Conservation (phyloP, 2,329 filamentous ascomycete species). For the Capronia epimyces region DNA sequence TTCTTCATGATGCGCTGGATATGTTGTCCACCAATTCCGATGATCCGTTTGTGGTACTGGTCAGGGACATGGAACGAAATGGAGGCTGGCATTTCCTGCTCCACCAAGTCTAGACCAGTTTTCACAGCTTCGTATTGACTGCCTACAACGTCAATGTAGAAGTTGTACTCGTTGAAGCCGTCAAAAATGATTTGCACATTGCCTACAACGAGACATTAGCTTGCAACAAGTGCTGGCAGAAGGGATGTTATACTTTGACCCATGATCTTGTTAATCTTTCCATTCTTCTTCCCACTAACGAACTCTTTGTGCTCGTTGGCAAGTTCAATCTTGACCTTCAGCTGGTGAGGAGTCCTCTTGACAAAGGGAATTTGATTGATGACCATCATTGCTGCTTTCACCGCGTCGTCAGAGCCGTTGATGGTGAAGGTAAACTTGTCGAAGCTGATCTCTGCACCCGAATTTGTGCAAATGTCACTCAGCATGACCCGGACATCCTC, state of each 20-base stretch:
- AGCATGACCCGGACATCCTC: constrained; percentile 83
- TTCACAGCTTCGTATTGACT: constrained; percentile 90
- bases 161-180: constrained; percentile 99
- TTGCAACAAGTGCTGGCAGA: not conserved
- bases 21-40: constrained; percentile 95
- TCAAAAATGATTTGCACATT: constrained; percentile 99
- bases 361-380: constrained; percentile 89
- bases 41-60: constrained; percentile 98
- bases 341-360: constrained; percentile 79
- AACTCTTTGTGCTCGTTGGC: constrained; percentile 99
- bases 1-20: constrained; percentile 99
- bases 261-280: constrained; percentile 99
- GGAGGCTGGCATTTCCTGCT: constrained; percentile 98
- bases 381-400: constrained; percentile 90
- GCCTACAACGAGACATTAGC: constrained; percentile 43
- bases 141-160: constrained; percentile 96
- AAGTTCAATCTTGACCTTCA: constrained; percentile 95
- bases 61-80: constrained; percentile 99
- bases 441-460: constrained; percentile 88
- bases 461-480: constrained; percentile 92
- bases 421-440: constrained; percentile 92
- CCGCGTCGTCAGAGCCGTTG: constrained; percentile 90
- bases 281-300: constrained; percentile 98
- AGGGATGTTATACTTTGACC: constrained; percentile 66
- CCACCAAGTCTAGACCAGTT: constrained; percentile 83